Base-by-base conservation (phyloP, 805 yeast species). In the Pichia deserticola region DNA sequence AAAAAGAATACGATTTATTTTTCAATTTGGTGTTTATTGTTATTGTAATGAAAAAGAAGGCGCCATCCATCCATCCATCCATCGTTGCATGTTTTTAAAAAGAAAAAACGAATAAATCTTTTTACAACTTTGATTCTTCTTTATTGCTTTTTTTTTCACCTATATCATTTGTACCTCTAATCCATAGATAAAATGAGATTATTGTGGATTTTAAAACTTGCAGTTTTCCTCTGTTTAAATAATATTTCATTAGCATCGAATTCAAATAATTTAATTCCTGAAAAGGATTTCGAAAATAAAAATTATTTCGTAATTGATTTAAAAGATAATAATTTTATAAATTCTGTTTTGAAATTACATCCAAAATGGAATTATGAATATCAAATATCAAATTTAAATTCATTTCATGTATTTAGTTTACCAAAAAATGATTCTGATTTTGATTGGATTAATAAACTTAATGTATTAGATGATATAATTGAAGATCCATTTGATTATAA, bases 401-500 rank as follows among this genome's bases (percentile, higher is more conserved):
- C 80, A 52, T 83, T 82, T 61, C 80, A 76, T 61, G 84, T 88
- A 12, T 84, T 87, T 58, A 84, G 92, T 8, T 62, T 77, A 30
- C 54, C 64, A 34, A 76, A 76, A 55, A 48, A 55, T 10, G 72
- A 71, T 51, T 57, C 64, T 5, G 67, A 67, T 51, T 12, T 53
- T 20, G 55, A 54, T 29, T 57, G 59, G 35, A 57, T 75, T 54
- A 74, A 75, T 5, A 71, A 69, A 51, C 60, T 54, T 47, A 62
- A 65, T 44, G 61, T 71, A 15, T 6, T 36, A 29, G 44, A 48
- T 11, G 32, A 35, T 40, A 29, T 41, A 28, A 1, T 34, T 10
- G 62, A 69, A 50, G 51, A 60, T 36, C 47, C 25, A n/a, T 30
- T 28, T 6, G 29, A 25, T 28, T 3, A 32, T 8, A 13, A 13